These are phyloP conservation scores for Scheffersomyces titani DNA, from an alignment of 1,139 yeast genomes.

Conservation along the genomic window DNA sequence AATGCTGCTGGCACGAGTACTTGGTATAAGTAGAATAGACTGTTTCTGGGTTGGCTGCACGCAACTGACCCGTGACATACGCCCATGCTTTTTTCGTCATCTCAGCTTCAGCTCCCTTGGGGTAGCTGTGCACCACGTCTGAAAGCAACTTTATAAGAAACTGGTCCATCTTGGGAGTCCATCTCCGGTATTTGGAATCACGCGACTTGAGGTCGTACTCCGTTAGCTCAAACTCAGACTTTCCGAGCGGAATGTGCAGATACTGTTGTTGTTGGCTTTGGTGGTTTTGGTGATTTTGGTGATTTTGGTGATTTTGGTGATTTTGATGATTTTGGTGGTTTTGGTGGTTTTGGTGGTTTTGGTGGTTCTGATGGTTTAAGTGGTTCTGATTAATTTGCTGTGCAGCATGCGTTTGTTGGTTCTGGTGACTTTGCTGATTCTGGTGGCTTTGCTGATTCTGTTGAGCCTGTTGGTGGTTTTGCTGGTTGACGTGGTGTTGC, in stretches of 20 bases:
- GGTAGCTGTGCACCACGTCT: constrained; percentile 40
- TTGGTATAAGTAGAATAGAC: constrained; percentile 46
- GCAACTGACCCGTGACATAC: constrained; percentile 37
- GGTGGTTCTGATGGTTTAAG: constrained; percentile 8
- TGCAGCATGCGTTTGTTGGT: constrained; percentile 5
- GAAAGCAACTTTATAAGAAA: constrained; percentile 33
- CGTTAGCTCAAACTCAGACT: constrained; percentile 15
- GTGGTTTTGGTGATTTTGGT: neutral
- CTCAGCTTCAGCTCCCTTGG: constrained; percentile 31
- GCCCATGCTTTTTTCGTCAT: constrained; percentile 43
- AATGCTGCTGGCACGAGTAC: constrained; percentile 43
- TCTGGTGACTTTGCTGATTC: constrained; percentile 6
- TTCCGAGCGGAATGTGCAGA: constrained; percentile 1
- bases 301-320: constrained; percentile 4
- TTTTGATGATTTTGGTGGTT: constrained; percentile 5
- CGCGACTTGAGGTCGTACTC: constrained; percentile 37
- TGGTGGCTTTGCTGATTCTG: constrained; percentile 12
- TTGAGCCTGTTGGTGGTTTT: constrained; percentile 14
- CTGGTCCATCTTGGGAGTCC: constrained; percentile 46
- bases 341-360: constrained; percentile 9
- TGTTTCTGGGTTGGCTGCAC: constrained; percentile 42
- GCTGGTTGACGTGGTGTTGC: constrained; percentile 11
- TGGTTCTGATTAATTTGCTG: constrained; percentile 14
- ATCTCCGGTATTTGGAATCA: constrained; percentile 41
- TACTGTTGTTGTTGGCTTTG: constrained; percentile 1